A percentile compares a stretch with the other conserved stretches of the same genome.
These are phyloP conservation scores for Priceomyces medius DNA, from an alignment of 805 yeast genomes.

Conservation along the genomic window DNA sequence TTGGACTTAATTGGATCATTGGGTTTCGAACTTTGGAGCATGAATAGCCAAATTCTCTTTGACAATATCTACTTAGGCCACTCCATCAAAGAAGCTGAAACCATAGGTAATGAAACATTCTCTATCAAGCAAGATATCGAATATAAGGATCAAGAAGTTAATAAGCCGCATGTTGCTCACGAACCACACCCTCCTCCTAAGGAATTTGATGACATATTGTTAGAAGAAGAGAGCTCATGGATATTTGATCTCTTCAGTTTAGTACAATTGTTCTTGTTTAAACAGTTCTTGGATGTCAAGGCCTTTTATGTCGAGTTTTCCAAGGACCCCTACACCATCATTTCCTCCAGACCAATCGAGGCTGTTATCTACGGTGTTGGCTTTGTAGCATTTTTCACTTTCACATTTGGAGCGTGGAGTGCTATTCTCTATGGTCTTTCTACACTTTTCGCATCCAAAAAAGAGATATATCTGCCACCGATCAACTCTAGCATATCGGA, in stretches of 20 bases:
- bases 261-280: background rate
- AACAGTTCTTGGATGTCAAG: constrained; percentile 16
- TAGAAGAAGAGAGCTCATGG: background rate
- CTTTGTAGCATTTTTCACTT: constrained; percentile 39
- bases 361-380: constrained; percentile 47
- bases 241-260: background rate
- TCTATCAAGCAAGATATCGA: constrained; percentile 54
- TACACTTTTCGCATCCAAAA: constrained; percentile 5
- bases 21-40: constrained; percentile 89
- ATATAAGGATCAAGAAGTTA: constrained; percentile 37
- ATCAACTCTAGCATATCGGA: background rate
- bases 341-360: constrained; percentile 49
- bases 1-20: constrained; percentile 67
- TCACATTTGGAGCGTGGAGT: constrained; percentile 45
- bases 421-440: constrained; percentile 26
- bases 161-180: constrained; percentile 40
- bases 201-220: constrained; percentile 34
- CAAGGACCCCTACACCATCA: constrained; percentile 44
- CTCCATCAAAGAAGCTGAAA: constrained; percentile 79
- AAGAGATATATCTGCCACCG: background rate
- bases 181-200: constrained; percentile 47
- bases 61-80: constrained; percentile 87
- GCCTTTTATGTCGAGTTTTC: constrained; percentile 39
- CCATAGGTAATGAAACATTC: constrained; percentile 75
- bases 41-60: constrained; percentile 71